Evolutionary conservation across 805 yeast genomes (phyloP).

Genomic region (Metschnikowia peoriensis): DNA sequence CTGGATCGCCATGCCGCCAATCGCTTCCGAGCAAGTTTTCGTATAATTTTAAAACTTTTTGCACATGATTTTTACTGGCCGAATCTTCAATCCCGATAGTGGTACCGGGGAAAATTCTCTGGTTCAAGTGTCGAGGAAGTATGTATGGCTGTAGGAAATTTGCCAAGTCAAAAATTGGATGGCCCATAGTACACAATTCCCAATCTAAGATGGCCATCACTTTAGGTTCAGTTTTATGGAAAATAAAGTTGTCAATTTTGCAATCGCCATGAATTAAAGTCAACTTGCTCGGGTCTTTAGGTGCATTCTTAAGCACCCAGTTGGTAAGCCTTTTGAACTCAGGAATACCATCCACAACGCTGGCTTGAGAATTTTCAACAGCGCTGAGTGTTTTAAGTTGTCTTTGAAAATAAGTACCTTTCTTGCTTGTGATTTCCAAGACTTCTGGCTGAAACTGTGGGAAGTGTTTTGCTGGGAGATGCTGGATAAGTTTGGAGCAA

Average conservation of each 20-base stretch:
- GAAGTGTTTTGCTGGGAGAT: slow-evolving; percentile 47
- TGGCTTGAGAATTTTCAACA: slow-evolving; percentile 39
- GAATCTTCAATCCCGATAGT: slow-evolving; percentile 34
- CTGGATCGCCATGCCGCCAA: slow-evolving; percentile 34
- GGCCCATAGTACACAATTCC: slow-evolving; percentile 66
- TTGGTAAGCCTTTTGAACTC: slow-evolving; percentile 39
- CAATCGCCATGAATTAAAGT: slow-evolving; percentile 63
- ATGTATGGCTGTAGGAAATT: slow-evolving; percentile 56
- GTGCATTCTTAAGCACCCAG: slow-evolving; percentile 45
- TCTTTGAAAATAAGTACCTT: slow-evolving; percentile 46
- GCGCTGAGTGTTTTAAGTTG: slow-evolving; percentile 48
- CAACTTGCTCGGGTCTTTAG: slow-evolving; percentile 44
- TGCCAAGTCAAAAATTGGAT: slow-evolving; percentile 61
- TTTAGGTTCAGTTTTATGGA: slow-evolving; percentile 49
- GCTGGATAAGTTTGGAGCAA: slow-evolving; percentile 36
- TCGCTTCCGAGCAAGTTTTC: slow-evolving; percentile 20
- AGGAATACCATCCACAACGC: slow-evolving; percentile 48
- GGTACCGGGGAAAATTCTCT: slow-evolving; percentile 21
- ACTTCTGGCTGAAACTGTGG: slow-evolving; percentile 35
- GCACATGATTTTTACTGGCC: slow-evolving; percentile 19
- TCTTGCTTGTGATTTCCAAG: slow-evolving; percentile 15
- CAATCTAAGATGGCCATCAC: slow-evolving; percentile 61
- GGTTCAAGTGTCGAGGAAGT: slow-evolving; percentile 40
- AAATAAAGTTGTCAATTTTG: slow-evolving; percentile 62
- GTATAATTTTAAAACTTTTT: slow-evolving; percentile 29